Conservation (phyloP, 306 rosid genomes). For the Cucumis melo region DNA sequence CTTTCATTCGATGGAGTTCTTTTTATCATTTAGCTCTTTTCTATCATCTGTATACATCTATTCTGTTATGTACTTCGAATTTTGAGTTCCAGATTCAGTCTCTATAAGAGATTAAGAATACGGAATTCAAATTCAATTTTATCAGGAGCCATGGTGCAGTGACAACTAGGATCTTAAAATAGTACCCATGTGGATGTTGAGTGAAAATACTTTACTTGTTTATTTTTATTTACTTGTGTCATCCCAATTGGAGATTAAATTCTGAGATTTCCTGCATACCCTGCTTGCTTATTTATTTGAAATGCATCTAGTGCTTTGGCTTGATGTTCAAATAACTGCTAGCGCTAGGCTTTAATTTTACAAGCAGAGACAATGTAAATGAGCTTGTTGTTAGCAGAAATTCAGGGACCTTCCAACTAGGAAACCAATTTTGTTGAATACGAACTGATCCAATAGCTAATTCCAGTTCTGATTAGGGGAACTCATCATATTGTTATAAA, state of each 20-base stretch:
- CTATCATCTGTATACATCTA: not conserved
- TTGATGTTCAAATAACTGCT: not conserved
- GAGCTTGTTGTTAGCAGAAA: not conserved
- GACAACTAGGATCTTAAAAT: not conserved
- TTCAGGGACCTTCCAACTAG: not conserved
- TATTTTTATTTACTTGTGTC: not conserved
- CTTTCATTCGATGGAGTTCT: not conserved
- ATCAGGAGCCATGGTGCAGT: not conserved
- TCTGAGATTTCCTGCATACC: not conserved
- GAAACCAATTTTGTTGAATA: not conserved
- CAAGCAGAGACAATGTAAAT: not conserved
- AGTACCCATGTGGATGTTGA: not conserved
- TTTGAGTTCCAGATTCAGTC: not conserved
- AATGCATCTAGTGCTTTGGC: not conserved
- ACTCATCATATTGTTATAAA: not conserved
- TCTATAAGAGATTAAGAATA: not conserved
- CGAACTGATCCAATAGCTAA: not conserved
- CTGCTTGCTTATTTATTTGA: not conserved
- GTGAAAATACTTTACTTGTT: not conserved
- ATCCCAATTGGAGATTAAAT: not conserved
- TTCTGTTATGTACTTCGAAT: not conserved
- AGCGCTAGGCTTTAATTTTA: not conserved
- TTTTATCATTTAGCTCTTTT: not conserved
- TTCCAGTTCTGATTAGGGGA: not conserved
- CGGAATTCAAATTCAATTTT: not conserved